Conservation (phyloP, 768 basidiomycete genomes). For the Lactifluus subvellereus region DNA sequence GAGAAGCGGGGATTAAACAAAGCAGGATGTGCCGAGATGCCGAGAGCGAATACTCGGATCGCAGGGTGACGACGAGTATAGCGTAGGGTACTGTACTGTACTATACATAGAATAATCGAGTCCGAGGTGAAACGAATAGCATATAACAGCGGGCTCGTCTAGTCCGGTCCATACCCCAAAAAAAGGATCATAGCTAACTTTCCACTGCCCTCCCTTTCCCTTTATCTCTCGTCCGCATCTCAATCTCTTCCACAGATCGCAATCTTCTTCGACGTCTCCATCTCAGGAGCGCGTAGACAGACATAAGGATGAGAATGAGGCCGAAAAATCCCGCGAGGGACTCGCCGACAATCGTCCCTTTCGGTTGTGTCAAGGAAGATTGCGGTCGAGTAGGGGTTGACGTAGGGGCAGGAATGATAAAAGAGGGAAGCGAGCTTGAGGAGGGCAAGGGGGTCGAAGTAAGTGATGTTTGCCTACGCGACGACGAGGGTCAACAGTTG, state of each 20-base stretch:
- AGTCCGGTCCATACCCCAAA: not conserved
- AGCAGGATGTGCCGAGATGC: not conserved
- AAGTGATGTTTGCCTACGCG: conserved; percentile 12
- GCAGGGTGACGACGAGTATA: not conserved
- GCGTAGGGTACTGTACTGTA: not conserved
- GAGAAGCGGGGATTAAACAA: not conserved
- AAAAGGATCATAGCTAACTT: not conserved
- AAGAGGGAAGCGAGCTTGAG: conserved; percentile 22
- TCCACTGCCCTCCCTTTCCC: not conserved
- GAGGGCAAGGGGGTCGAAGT: conserved; percentile 15
- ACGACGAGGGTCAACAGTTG: not conserved
- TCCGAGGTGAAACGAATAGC: not conserved
- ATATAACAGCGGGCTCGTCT: not conserved
- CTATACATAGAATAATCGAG: not conserved
- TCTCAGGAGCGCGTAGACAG: conserved; percentile 3
- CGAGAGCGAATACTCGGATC: not conserved
- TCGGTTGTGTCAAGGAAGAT: conserved; percentile 20
- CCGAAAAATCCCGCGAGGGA: conserved; percentile 25
- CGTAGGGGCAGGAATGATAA: conserved; percentile 20
- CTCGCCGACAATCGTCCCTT: conserved; percentile 25
- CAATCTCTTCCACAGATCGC: conserved; percentile 2
- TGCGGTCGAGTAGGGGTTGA: conserved; percentile 10
- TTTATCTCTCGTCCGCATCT: conserved; percentile 6
- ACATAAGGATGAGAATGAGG: conserved; percentile 17
- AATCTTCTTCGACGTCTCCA: conserved; percentile 8